Conservation (phyloP, 441 rosid species). For the Brassica balearica region DNA sequence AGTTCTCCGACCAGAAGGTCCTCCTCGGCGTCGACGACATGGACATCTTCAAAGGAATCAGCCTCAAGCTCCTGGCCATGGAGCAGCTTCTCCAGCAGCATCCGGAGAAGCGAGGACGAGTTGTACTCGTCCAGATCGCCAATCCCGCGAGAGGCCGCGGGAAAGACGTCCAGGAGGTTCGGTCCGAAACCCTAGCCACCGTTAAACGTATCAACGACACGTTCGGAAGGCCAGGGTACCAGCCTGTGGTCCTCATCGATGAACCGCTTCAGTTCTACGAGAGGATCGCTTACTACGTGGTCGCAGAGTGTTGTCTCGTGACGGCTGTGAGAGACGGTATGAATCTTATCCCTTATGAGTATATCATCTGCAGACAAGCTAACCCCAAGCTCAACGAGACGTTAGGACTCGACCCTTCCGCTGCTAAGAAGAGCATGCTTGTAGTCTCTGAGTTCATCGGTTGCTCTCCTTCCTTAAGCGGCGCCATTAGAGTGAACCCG, state of each 20-base stretch:
- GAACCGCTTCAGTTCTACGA: constrained; percentile 77
- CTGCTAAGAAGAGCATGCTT: constrained; percentile 78
- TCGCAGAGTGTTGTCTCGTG: constrained; percentile 90
- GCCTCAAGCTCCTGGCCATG: constrained; percentile 88
- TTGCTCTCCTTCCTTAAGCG: constrained; percentile 87
- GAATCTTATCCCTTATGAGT: constrained; percentile 93
- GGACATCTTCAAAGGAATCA: constrained; percentile 93
- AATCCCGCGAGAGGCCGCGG: constrained; percentile 95
- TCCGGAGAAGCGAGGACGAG: constrained; percentile 65
- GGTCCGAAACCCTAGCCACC: constrained; percentile 65
- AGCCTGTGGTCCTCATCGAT: constrained; percentile 73
- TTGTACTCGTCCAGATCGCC: constrained; percentile 88
- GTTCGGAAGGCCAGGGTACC: constrained; percentile 78
- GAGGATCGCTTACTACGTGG: constrained; percentile 83
- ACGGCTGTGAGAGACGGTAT: constrained; percentile 94
- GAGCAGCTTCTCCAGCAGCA: constrained; percentile 83
- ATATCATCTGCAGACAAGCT: constrained; percentile 81
- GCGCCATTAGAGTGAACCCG: constrained; percentile 89
- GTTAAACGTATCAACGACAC: constrained; percentile 69
- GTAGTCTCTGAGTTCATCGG: constrained; percentile 92
- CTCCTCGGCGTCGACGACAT: constrained; percentile 91
- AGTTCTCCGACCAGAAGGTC: constrained; percentile 64
- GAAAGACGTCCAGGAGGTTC: constrained; percentile 78
- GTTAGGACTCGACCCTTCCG: constrained; percentile 54
- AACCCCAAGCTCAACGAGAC: constrained; percentile 60